Evolutionary conservation across 371 early-diverging fungal species (phyloP), one percentile per base, ranked within the genome.

Genomic region (Rhizopus stolonifer): DNA sequence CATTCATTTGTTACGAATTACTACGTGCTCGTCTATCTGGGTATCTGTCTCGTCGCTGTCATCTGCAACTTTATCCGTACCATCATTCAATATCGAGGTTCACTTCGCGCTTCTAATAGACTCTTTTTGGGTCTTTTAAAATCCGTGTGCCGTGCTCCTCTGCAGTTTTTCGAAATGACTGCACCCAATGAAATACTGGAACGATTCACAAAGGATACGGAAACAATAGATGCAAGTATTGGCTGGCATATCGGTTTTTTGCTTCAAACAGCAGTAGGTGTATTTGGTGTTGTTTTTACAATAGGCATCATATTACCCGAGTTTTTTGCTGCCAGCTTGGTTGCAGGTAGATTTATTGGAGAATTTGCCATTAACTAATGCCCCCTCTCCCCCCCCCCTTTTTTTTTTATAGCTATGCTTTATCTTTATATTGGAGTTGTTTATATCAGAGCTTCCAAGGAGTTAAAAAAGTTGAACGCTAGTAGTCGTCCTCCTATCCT

Each of bases 141-240:
- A 26, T 60, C 82, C 1, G 80, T 90, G 0, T 75, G 90, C 13
- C 84, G 77, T 40, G 88, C 91, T 0, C 84, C 82, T 17, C 67
- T 92, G 19, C 77, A 86, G 11, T 94, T 95, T 75, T 93, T 94
- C 65, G 94, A 95, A 44, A 81, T 73, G 33, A 95, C 93, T 1
- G 90, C 95, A 6, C 60, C 90, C 14, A 93, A 91, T 23, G 86
- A 93, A 17, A 90, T 98, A 48, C 74, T 95, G 73, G 91, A 88
- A 61, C 79, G 96, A 5, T 95, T 96, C 58, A 82, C 84, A 54
- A 88, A 90, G 61, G 96, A 96, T 61, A 86, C 91, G 53, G 89
- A 89, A 50, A 73, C 85, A 0, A 65, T 91, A 7, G 95, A 95
- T 57, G 86, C 80, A 42, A 70, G 79, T 36, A 75, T 94, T 6